Base-by-base conservation (phyloP, 2,329 filamentous ascomycete genomes). In the Aspergillus aculeatus region DNA sequence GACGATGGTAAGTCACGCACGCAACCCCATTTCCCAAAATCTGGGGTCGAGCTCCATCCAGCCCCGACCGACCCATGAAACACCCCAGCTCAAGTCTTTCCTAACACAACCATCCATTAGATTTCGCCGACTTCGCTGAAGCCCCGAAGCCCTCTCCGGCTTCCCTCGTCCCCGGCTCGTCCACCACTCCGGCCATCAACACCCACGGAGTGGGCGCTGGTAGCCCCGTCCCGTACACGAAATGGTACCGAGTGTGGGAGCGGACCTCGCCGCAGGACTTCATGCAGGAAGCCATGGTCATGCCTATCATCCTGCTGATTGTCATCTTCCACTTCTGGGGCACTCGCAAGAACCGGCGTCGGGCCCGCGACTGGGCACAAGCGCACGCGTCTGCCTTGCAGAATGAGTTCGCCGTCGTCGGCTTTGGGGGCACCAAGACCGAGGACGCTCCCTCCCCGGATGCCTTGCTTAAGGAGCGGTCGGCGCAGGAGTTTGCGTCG, bases 231-330 rank as follows among this genome's bases (percentile, higher is more conserved):
- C 90, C 91, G 14, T 97, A 89, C 77, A 96, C 92, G 54, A 92
- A 91, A 82, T 99, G 95, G 95, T 99, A 98, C 81, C 92, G 92
- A 58, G 82, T 98, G 62, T 95, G 96, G 84, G 93, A 98, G 84
- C 92, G 95, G 71, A 88, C 93, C 71, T 87, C 87, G 26, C 80
- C 89, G 61, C 84, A 83, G 71, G 95, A 99, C 76, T 99, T 99
- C 83, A 87, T 87, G 78, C 84, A 89, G 70, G 95, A 99, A 80
- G 89, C 90, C 61, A 80, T 92, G 74, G 90, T 99, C 69, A 80
- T 97, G 61, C 84, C 85, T 35, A 82, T 92, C 71, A 86, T 97
- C 68, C 72, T 88, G 56, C 66, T 96, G 56, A 84, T 97, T 65
- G 82, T 97, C 65, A 74, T 88, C 47, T 80, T 96, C 64, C 93